These are phyloP conservation scores for Linnemannia schmuckeri DNA, from an alignment of 192 early-diverging fungal genomes.

Conservation along the genomic window DNA sequence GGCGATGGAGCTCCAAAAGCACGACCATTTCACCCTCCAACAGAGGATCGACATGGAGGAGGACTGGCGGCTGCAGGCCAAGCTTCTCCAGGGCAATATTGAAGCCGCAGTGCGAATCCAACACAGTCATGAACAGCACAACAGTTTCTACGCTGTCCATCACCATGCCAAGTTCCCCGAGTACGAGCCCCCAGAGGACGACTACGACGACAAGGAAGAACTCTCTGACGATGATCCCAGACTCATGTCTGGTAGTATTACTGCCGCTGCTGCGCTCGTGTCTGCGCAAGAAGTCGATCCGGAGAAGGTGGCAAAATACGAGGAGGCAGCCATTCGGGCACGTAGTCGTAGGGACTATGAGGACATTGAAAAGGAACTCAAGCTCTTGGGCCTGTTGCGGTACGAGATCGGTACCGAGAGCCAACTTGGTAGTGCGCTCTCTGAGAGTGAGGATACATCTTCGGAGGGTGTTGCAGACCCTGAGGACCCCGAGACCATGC, in stretches of 20 bases:
- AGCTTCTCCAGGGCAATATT: slow-evolving; percentile 3
- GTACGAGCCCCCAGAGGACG: slow-evolving; percentile 19
- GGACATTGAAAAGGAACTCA: slow-evolving; percentile 21
- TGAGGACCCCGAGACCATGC: background rate
- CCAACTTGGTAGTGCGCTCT: background rate
- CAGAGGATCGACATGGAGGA: slow-evolving; percentile 39
- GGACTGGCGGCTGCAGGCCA: slow-evolving; percentile 38
- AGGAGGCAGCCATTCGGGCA: background rate
- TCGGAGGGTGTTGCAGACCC: background rate
- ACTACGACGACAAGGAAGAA: slow-evolving; percentile 27
- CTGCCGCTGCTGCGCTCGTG: too few species aligned
- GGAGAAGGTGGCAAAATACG: slow-evolving; percentile 9
- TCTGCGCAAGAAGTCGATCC: slow-evolving; percentile 20
- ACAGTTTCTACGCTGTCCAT: background rate
- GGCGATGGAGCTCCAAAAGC: slow-evolving; percentile 33
- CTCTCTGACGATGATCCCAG: background rate
- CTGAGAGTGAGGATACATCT: background rate
- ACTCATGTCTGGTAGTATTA: too few species aligned
- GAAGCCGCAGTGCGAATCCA: too few species aligned
- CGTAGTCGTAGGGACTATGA: slow-evolving; percentile 12
- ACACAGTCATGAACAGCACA: background rate
- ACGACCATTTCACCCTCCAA: slow-evolving; percentile 31
- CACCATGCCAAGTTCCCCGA: background rate
- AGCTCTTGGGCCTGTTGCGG: background rate
- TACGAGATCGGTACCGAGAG: background rate